Percentiles rank a stretch among this genome's conserved stretches.
Conservation (phyloP, 495 filamentous ascomycete species). For the Recurvomyces mirabilis region DNA sequence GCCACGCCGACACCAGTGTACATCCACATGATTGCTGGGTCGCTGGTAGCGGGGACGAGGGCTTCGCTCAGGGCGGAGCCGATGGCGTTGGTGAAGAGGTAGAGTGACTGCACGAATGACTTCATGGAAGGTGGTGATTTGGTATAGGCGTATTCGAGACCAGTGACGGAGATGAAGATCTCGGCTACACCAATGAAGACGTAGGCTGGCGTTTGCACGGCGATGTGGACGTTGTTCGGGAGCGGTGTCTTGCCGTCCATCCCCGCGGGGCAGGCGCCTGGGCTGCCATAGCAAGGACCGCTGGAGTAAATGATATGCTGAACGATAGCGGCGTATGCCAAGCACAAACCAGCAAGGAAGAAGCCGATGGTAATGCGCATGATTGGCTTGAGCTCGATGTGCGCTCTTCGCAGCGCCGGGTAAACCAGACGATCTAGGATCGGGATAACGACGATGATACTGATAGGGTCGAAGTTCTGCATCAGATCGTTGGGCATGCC, state of each 20-base stretch:
- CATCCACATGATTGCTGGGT: slow-evolving; percentile 46
- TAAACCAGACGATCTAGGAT: slow-evolving; percentile 58
- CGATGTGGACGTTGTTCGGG: slow-evolving; percentile 38
- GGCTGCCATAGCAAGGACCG: slow-evolving; percentile 35
- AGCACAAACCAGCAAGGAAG: slow-evolving; percentile 50
- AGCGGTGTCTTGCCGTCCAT: slow-evolving; percentile 29
- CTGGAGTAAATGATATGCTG: slow-evolving; percentile 61
- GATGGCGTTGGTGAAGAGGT: slow-evolving; percentile 44
- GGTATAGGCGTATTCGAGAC: slow-evolving; percentile 61
- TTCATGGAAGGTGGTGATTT: slow-evolving; percentile 59
- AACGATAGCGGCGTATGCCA: slow-evolving; percentile 55
- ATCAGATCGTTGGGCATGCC: slow-evolving; percentile 23
- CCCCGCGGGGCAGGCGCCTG: slow-evolving; percentile 20
- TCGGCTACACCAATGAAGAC: slow-evolving; percentile 55
- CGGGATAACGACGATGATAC: slow-evolving; percentile 62
- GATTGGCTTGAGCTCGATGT: slow-evolving; percentile 59
- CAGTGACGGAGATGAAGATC: slow-evolving; percentile 58
- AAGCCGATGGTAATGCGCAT: slow-evolving; percentile 67
- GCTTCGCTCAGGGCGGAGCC: slow-evolving; percentile 44
- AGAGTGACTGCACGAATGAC: slow-evolving; percentile 54
- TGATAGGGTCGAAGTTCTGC: slow-evolving; percentile 40
- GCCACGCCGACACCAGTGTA: slow-evolving; percentile 30
- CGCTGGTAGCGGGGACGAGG: slow-evolving; percentile 44
- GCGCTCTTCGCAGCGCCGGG: slow-evolving; percentile 50
- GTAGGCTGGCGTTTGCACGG: slow-evolving; percentile 32